These are phyloP conservation scores for Podaxis pistillaris DNA, from an alignment of 768 basidiomycete species.

Conservation along the genomic window DNA sequence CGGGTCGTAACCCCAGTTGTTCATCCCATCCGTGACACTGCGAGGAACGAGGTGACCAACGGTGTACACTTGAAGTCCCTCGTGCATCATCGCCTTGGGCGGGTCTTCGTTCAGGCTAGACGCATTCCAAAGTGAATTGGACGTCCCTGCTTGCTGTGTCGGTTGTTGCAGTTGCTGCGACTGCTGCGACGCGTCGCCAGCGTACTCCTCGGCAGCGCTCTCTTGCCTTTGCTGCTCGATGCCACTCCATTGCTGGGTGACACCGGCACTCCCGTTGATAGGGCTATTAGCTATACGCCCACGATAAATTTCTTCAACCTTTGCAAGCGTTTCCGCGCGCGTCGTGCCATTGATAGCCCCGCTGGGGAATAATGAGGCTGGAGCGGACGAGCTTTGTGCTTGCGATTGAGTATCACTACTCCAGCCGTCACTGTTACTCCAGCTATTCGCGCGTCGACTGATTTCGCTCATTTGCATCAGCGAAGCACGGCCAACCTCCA, in stretches of 20 bases:
- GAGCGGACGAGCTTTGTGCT: not conserved
- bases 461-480: conserved; percentile 80
- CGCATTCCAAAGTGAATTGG: not conserved
- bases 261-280: not conserved
- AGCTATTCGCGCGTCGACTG: conserved; percentile 54
- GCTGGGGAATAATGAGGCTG: not conserved
- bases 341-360: conserved; percentile 17
- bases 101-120: conserved; percentile 9
- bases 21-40: conserved; percentile 19
- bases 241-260: not conserved
- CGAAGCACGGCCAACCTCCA: conserved; percentile 60
- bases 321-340: conserved; percentile 46
- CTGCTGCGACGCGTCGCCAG: not conserved
- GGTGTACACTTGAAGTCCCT: conserved; percentile 78
- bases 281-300: conserved; percentile 24
- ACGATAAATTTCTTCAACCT: conserved; percentile 53
- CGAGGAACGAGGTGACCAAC: conserved; percentile 74
- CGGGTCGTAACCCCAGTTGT: conserved; percentile 61
- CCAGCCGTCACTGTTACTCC: conserved; percentile 25
- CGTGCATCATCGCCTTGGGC: conserved; percentile 38
- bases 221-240: not conserved
- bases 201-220: not conserved
- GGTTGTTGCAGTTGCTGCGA: conserved; percentile 12
- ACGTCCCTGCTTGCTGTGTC: not conserved
- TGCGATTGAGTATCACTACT: conserved; percentile 24